phyloP scores from a whole-genome alignment of 257 asterid genomes.

The Buddleja alternifolia region DNA sequence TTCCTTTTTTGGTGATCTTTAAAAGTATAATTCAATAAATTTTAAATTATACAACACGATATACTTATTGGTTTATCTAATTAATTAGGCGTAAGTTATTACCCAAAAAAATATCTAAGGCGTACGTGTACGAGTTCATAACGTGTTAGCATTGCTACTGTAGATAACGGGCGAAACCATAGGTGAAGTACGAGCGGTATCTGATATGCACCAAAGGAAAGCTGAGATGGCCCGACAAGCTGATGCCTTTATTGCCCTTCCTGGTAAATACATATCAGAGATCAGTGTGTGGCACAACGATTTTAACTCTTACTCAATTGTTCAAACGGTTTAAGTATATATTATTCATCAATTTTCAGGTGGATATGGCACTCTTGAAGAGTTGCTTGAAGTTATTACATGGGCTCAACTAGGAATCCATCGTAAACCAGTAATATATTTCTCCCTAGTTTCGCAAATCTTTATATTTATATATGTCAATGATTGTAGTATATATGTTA shows the following conservation, averaged over 20 bases:
- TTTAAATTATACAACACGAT: too few species aligned
- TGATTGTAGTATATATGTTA: too few species aligned
- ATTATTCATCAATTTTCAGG: conserved; percentile 43
- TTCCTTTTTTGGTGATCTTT: not conserved
- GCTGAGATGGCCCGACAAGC: conserved; percentile 98
- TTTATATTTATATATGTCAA: too few species aligned
- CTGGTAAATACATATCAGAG: conserved; percentile 49
- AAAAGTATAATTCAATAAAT: too few species aligned
- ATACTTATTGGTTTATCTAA: too few species aligned
- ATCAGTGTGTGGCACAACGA: not conserved
- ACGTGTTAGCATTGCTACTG: not conserved
- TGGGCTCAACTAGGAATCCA: conserved; percentile 99
- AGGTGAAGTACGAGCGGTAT: conserved; percentile 87
- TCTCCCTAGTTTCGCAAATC: not conserved
- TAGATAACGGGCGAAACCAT: conserved; percentile 79
- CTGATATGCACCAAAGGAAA: conserved; percentile 92
- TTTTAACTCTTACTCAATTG: not conserved
- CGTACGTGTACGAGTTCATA: conserved; percentile 1
- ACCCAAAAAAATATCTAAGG: too few species aligned
- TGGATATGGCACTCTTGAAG: conserved; percentile 98
- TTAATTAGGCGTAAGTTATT: too few species aligned
- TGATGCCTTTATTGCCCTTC: conserved; percentile 96
- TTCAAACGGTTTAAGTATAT: not conserved
- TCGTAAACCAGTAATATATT: conserved; percentile 72
- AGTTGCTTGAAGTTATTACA: conserved; percentile 93